Percentiles rank a stretch among this genome's conserved stretches.
Evolutionary conservation across 2,329 filamentous ascomycete genomes (phyloP).

Genomic region (Rhinocladiella mackenziei): DNA sequence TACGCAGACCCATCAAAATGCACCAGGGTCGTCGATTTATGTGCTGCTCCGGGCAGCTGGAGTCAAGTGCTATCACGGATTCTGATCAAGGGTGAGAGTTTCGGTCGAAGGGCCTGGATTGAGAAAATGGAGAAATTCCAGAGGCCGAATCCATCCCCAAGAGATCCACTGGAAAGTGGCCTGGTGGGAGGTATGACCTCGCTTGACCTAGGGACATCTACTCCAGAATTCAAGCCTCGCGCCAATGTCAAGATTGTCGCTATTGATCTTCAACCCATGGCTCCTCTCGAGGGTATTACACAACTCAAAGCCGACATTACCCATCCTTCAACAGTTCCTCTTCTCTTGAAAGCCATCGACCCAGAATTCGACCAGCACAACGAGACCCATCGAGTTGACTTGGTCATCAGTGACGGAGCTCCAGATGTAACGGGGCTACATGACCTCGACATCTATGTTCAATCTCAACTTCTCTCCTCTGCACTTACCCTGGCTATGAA

Average conservation of each 20-base stretch:
- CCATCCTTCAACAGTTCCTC: slow-evolving; percentile 87
- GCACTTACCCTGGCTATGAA: slow-evolving; percentile 90
- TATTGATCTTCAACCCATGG: slow-evolving; percentile 95
- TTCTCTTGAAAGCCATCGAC: slow-evolving; percentile 80
- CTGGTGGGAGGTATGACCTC: slow-evolving; percentile 30
- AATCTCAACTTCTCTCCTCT: slow-evolving; percentile 90
- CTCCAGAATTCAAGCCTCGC: slow-evolving; percentile 45
- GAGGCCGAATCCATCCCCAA: slow-evolving; percentile 53
- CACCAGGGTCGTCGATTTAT: slow-evolving; percentile 89
- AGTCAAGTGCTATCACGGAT: slow-evolving; percentile 93
- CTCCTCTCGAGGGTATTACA: slow-evolving; percentile 84
- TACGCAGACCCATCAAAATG: slow-evolving; percentile 60
- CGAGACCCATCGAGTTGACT: slow-evolving; percentile 69
- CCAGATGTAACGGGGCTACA: slow-evolving; percentile 96
- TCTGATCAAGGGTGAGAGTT: slow-evolving; percentile 87
- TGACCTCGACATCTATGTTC: slow-evolving; percentile 96
- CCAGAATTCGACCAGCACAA: slow-evolving; percentile 51
- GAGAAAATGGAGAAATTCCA: slow-evolving; percentile 64
- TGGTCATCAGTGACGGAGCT: slow-evolving; percentile 91
- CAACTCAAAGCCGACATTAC: slow-evolving; percentile 95
- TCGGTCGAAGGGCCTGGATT: slow-evolving; percentile 81
- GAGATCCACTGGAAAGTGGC: background rate
- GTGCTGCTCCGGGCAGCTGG: slow-evolving; percentile 94
- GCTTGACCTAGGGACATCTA: slow-evolving; percentile 30
- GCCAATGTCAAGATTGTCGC: slow-evolving; percentile 87